These are phyloP conservation scores for Colletotrichum phormii DNA, from an alignment of 2,329 filamentous ascomycete genomes.

Conservation along the genomic window DNA sequence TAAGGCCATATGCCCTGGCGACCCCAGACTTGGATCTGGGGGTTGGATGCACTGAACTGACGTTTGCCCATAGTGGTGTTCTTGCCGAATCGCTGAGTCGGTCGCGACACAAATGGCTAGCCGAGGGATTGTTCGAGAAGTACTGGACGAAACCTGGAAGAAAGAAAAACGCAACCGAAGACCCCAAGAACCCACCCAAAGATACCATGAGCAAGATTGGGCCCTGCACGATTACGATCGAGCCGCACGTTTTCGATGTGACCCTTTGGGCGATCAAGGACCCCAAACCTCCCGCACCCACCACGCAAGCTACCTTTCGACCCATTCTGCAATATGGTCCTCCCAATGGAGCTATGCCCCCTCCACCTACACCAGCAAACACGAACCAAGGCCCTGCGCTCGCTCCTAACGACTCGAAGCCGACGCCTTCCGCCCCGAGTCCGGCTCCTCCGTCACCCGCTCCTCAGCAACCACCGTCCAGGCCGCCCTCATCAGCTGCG, in stretches of 20 bases:
- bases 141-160: conserved; percentile 82
- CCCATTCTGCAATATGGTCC: conserved; percentile 76
- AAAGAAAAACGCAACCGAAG: conserved; percentile 73
- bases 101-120: conserved; percentile 80
- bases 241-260: conserved; percentile 84
- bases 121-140: conserved; percentile 78
- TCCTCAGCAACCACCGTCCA: conserved; percentile 11
- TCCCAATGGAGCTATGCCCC: conserved; percentile 71
- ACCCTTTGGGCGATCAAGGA: conserved; percentile 80
- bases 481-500: conserved; percentile 16
- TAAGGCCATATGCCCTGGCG: conserved; percentile 45
- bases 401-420: conserved; percentile 39
- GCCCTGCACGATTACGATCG: conserved; percentile 78
- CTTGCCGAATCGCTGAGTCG: conserved; percentile 78
- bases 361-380: conserved; percentile 46
- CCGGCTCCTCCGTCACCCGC: conserved; percentile 28
- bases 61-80: conserved; percentile 68
- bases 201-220: conserved; percentile 80
- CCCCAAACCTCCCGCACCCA: conserved; percentile 56
- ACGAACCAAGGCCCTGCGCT: conserved; percentile 27
- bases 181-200: conserved; percentile 75
- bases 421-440: conserved; percentile 28
- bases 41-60: conserved; percentile 6
- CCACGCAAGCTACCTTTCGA: conserved; percentile 49
- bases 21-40: background rate